These are phyloP conservation scores for Aspergillus tamarii DNA, from an alignment of 2,329 filamentous ascomycete species.

Conservation along the genomic window DNA sequence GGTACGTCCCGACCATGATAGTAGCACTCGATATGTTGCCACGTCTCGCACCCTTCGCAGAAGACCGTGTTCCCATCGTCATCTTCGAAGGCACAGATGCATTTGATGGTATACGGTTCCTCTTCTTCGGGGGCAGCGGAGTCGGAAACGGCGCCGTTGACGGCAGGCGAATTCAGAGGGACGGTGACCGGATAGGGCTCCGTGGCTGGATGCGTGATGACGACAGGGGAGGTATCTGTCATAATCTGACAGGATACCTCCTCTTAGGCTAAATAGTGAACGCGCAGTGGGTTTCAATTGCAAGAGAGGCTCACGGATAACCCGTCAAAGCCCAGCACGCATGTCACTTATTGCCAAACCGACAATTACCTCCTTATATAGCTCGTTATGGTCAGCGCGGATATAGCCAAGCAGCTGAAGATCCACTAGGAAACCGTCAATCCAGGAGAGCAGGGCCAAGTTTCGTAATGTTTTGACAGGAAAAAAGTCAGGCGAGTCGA, in stretches of 20 bases:
- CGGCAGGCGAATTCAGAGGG: constrained; percentile 45
- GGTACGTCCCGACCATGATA: constrained; percentile 77
- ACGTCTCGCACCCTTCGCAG: constrained; percentile 93
- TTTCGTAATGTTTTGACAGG: neutral
- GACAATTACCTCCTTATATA: constrained; percentile 7
- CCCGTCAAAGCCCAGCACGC: constrained; percentile 25
- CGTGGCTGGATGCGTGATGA: constrained; percentile 53
- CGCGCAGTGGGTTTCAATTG: constrained; percentile 23
- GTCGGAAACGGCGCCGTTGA: constrained; percentile 48
- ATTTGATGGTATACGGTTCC: constrained; percentile 85
- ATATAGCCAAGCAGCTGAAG: neutral
- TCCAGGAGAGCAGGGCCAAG: neutral
- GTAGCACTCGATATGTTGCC: constrained; percentile 98
- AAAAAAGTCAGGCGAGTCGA: neutral
- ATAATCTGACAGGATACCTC: constrained; percentile 57
- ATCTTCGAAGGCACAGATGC: constrained; percentile 89
- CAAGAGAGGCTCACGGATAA: constrained; percentile 21
- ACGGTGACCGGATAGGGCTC: constrained; percentile 51
- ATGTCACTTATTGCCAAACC: constrained; percentile 23
- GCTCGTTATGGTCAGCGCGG: constrained; percentile 1
- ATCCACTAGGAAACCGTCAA: neutral
- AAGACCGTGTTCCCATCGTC: constrained; percentile 98
- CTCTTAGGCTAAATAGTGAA: constrained; percentile 39
- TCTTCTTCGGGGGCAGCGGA: constrained; percentile 47
- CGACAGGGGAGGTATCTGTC: constrained; percentile 56